Evolutionary conservation across 2,329 filamentous ascomycete species (phyloP), one percentile per base, ranked within the genome.

Genomic region (Cladosporium sp.): DNA sequence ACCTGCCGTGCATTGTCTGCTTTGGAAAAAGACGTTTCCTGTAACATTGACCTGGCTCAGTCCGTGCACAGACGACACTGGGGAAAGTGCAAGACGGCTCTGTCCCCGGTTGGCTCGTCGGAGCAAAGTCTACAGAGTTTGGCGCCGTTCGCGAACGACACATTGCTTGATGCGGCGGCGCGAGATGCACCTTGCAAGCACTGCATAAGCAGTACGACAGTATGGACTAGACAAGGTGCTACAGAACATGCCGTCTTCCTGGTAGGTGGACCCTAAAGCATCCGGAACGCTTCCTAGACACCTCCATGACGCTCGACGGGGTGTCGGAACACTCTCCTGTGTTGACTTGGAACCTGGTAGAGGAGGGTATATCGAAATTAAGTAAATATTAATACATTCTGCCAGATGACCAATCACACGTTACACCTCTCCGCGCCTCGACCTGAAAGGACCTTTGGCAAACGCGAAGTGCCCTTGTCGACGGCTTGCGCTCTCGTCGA

Each of bases 401-500:
- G 8, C 16, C 26, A 29, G 52, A 7, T n/a, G 52, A 55, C 31
- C 28, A 33, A 31, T 55, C 52, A 31, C 52, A 11, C 21, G 28
- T 21, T 31, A 55, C 2, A 55, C 52, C 14, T 55, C 52, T n/a
- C 52, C 52, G 52, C 52, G 52, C 31, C 31, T 55, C 29, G 52
- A 29, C 52, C 31, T 55, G 52, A 55, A 55, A 31, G 62, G 55
- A 1, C 53, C 53, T 33, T 33, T 37, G 12, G 55, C 56, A 21
- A 59, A 65, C 10, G 62, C 55, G 26, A 58, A 58, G 44, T 58
- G 44, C 11, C 53, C 62, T 37, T 58, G 62, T 31, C 40, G 12
- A 2, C 23, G 35, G 14, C 23, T 49, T 12, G 37, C n/a, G 28
- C 2, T 52, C 28, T 50, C 53, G n/a, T 65, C 62, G 26, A 65